Conservation (phyloP, 1,139 yeast genomes). For the Saccharomycopsis phalli region DNA sequence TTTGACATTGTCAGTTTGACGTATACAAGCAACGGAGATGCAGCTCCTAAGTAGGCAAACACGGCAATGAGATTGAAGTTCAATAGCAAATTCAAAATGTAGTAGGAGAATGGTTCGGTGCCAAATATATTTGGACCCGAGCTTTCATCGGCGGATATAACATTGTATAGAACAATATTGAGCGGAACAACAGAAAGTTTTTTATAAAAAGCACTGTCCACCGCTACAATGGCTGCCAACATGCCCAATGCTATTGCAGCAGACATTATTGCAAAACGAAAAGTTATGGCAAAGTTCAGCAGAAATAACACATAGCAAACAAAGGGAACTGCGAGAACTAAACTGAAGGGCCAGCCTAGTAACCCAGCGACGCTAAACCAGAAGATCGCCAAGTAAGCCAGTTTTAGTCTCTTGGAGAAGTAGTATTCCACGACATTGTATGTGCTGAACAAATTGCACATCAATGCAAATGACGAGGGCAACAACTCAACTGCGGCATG, state of each 20-base stretch:
- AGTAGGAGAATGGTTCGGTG: slow-evolving; percentile 73
- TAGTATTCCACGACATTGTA: slow-evolving; percentile 31
- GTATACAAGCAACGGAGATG: neutral
- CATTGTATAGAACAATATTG: slow-evolving; percentile 79
- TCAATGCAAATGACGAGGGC: slow-evolving; percentile 85
- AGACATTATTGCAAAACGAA: slow-evolving; percentile 25
- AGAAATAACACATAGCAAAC: slow-evolving; percentile 29
- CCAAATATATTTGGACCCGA: slow-evolving; percentile 91
- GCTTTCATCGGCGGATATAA: slow-evolving; percentile 56
- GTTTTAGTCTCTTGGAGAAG: slow-evolving; percentile 24
- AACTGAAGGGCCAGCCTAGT: slow-evolving; percentile 87
- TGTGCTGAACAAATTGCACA: slow-evolving; percentile 48
- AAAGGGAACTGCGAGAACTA: slow-evolving; percentile 57
- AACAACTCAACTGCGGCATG: slow-evolving; percentile 81
- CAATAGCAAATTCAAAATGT: slow-evolving; percentile 55
- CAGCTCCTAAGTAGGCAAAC: slow-evolving; percentile 36
- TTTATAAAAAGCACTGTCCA: slow-evolving; percentile 65
- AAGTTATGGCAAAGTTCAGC: neutral
- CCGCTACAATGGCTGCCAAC: slow-evolving; percentile 32
- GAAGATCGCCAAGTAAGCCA: slow-evolving; percentile 31
- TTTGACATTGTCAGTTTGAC: slow-evolving; percentile 28
- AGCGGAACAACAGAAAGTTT: slow-evolving; percentile 61
- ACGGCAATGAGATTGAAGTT: slow-evolving; percentile 59
- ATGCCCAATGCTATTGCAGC: slow-evolving; percentile 27
- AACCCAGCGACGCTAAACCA: slow-evolving; percentile 61